Base-by-base conservation (phyloP, 2,329 filamentous ascomycete genomes). In the Aspergillus jensenii region DNA sequence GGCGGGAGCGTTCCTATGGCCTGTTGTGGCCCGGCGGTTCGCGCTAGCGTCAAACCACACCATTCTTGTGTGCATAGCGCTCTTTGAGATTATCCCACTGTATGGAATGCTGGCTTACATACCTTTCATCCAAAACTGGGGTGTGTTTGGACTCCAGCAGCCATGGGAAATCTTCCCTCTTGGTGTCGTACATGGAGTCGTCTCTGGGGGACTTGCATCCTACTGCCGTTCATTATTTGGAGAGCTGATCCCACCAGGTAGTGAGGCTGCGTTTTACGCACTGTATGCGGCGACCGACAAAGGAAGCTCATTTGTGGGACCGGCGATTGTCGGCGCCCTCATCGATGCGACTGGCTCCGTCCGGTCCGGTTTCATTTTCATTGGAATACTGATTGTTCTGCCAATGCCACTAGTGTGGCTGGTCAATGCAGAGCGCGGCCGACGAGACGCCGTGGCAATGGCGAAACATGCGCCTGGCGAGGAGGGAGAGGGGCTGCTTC, bases 221-320 rank as follows among this genome's bases (percentile, higher is more conserved):
- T 96, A 96, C 75, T 97, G 93, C 71, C 87, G 93, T 17, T 91
- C 89, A 43, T 80, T 97, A 2, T 97, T 90, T 68, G 91, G 91
- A 17, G 89, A 96, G 73, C 81, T 97, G 56, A 95, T 97, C 58
- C 93, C 93, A 0, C 90, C 91, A 0, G 93, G 93, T 3, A 93
- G 87, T 25, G 93, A 97, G 73, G 92, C 93, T 0, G 91, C 92
- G 0, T 97, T 97, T 71, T 97, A 95, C 71, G 93, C 93, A 0
- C 79, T 97, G 3, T 97, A 96, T 69, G 93, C 93, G 21, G 96
- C 96, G 58, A 97, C 93, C 0, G 93, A 97, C 72, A 97, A 97
- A 74, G 92, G 92, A 0, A 93, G 89, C 40, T 93, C 89, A 67
- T 83, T 96, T 1, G 96, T 97, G 70, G 93, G 93, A 0, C 93